These are phyloP conservation scores for Nyssa sinensis DNA, from an alignment of 148 eudicot species.

Conservation along the genomic window DNA sequence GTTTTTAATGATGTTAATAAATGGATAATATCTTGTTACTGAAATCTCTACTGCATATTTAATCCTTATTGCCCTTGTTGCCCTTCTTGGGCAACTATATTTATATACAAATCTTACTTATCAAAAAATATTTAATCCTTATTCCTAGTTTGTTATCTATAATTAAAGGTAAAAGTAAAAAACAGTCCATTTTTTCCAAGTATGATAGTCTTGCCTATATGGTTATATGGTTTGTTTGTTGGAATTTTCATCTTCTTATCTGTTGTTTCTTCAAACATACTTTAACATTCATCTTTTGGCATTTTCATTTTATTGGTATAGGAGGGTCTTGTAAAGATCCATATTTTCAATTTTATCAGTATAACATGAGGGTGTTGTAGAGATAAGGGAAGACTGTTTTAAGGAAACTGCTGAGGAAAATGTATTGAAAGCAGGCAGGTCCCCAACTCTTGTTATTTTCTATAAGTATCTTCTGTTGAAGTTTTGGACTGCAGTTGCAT, in stretches of 20 bases:
- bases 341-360: not conserved
- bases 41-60: not conserved
- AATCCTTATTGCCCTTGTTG: not conserved
- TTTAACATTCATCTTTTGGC: not conserved
- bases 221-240: not conserved
- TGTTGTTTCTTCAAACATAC: not conserved
- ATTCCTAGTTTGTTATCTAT: slow-evolving; percentile 13
- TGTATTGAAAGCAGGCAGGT: slow-evolving; percentile 38
- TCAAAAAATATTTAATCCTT: not conserved
- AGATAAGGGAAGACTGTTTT: slow-evolving; percentile 73
- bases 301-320: slow-evolving; percentile 8
- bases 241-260: not conserved
- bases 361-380: slow-evolving; percentile 83
- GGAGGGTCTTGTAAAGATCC: slow-evolving; percentile 88
- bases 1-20: too few species aligned
- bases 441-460: not conserved
- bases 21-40: not conserved
- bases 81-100: too few species aligned
- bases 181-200: not conserved
- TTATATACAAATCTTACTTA: too few species aligned
- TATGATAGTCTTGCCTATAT: not conserved
- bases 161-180: not conserved
- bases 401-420: slow-evolving; percentile 48
- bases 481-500: not conserved
- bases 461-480: not conserved